Conservation (phyloP, 2,329 filamentous ascomycete species). For the Penicillium griseofulvum region DNA sequence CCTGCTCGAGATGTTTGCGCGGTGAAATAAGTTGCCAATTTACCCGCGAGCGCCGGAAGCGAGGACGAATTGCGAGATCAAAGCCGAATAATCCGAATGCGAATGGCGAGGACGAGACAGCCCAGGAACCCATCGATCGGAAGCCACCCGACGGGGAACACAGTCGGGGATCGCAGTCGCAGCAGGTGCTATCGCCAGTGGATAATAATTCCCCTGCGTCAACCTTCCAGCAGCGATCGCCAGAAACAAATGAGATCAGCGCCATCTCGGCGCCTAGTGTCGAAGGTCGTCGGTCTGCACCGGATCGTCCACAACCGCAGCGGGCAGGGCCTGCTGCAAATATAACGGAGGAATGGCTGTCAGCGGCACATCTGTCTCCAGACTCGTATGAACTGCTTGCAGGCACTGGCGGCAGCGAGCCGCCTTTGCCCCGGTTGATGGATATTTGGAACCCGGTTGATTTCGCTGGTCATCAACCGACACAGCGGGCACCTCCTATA, state of each 20-base stretch:
- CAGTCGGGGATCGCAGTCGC: conserved; percentile 5
- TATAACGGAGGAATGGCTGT: conserved; percentile 36
- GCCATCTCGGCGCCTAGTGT: conserved; percentile 28
- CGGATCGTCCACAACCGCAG: conserved; percentile 19
- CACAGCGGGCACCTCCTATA: conserved; percentile 4
- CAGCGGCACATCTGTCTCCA: conserved; percentile 32
- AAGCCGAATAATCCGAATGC: conserved; percentile 47
- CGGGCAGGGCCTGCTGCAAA: conserved; percentile 21
- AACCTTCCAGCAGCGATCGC: conserved; percentile 27
- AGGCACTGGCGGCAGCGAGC: conserved; percentile 26
- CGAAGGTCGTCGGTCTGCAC: conserved; percentile 29
- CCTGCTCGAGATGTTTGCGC: conserved; percentile 89
- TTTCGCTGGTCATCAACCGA: conserved; percentile 36
- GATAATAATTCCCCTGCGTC: conserved; percentile 27
- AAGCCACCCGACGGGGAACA: conserved; percentile 10
- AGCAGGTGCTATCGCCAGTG: conserved; percentile 16
- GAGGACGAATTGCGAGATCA: conserved; percentile 74
- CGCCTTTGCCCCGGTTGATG: conserved; percentile 28
- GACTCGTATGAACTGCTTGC: conserved; percentile 33
- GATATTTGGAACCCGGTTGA: conserved; percentile 35
- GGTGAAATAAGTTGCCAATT: conserved; percentile 70
- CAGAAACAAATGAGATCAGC: conserved; percentile 29
- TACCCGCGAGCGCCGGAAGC: conserved; percentile 86
- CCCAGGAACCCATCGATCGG: background rate
- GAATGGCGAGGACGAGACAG: conserved; percentile 1